Conservation (phyloP, 2,329 filamentous ascomycete genomes). For the Chrysoporthe puriensis region DNA sequence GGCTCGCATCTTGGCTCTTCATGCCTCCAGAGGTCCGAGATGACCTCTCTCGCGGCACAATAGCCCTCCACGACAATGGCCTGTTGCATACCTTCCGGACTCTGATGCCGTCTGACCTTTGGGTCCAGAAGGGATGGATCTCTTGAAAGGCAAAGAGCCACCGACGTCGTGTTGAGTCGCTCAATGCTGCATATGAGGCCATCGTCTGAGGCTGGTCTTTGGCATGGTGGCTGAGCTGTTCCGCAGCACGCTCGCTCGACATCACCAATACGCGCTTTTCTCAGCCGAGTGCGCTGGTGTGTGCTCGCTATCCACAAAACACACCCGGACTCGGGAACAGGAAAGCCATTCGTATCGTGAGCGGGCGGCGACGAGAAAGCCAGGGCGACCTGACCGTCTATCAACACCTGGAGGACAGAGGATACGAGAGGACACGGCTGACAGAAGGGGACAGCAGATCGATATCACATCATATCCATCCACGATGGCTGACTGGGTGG, state of each 20-base stretch:
- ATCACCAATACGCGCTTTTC: neutral
- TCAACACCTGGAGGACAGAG: neutral
- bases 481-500: too few species aligned
- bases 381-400: neutral
- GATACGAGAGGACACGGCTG: neutral
- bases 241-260: neutral
- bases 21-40: neutral
- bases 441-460: neutral
- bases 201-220: neutral
- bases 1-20: neutral
- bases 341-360: neutral
- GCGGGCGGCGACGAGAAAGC: neutral
- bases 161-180: neutral
- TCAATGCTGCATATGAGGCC: neutral
- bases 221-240: neutral
- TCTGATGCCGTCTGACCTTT: neutral
- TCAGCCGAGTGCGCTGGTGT: neutral
- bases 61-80: neutral
- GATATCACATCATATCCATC: neutral
- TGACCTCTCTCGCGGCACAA: neutral
- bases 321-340: neutral
- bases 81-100: neutral
- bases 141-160: neutral
- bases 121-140: neutral
- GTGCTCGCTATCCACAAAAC: neutral